These are phyloP conservation scores for Citrus trifoliata DNA, from an alignment of 345 rosid genomes.

Conservation along the genomic window DNA sequence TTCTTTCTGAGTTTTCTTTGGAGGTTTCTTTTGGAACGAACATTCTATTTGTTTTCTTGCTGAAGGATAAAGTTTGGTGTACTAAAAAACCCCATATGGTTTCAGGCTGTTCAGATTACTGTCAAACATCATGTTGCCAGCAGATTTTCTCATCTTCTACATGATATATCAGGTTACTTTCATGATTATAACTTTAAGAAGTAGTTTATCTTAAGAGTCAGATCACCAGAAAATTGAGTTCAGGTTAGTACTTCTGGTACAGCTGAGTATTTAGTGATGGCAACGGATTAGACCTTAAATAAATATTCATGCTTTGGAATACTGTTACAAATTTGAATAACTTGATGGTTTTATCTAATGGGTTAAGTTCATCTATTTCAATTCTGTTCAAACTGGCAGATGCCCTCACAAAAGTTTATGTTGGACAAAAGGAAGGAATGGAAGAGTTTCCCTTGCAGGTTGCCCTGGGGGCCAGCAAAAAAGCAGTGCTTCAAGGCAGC, in stretches of 20 bases:
- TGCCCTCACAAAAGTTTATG: conserved; percentile 47
- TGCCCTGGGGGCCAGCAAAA: conserved; percentile 73
- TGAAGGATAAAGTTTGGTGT: conserved; percentile 2
- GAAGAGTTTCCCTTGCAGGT: conserved; percentile 56
- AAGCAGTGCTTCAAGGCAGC: conserved; percentile 81
- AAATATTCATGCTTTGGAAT: neutral
- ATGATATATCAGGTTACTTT: conserved; percentile 76
- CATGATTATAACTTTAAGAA: neutral
- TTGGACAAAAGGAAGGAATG: conserved; percentile 53
- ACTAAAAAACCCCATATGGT: conserved; percentile 32
- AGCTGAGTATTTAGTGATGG: neutral
- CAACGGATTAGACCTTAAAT: neutral
- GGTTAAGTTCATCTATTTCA: neutral
- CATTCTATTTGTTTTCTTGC: neutral
- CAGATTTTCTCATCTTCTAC: conserved; percentile 66
- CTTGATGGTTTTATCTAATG: neutral
- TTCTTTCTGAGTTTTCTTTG: conserved; percentile 61
- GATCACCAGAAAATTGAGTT: neutral
- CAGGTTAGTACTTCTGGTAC: neutral
- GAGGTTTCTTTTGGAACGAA: conserved; percentile 49
- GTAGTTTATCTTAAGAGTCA: neutral
- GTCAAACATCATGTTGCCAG: conserved; percentile 63
- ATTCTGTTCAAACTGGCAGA: conserved; percentile 43
- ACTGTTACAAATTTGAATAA: neutral
- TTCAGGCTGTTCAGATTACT: conserved; percentile 76